phyloP scores from a whole-genome alignment of 176 grass and related monocot species.

The Oryza glaberrima region DNA sequence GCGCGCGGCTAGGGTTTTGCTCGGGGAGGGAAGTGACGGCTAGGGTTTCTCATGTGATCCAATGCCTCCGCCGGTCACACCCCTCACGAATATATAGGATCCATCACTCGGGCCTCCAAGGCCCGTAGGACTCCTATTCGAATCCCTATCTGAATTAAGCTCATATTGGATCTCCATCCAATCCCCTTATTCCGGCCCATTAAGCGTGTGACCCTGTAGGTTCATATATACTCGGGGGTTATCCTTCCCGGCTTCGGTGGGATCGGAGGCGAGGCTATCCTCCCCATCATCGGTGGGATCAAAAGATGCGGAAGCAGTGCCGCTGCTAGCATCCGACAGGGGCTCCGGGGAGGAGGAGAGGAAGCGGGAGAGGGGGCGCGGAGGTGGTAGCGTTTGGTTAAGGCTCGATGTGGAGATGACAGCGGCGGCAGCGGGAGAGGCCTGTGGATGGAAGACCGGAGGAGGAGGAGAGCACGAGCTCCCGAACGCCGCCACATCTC shows the following conservation, averaged over 20 bases:
- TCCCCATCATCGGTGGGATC: slow-evolving; percentile 41
- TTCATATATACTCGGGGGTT: neutral
- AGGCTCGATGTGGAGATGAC: slow-evolving; percentile 20
- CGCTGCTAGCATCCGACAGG: slow-evolving; percentile 26
- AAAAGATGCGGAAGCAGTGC: neutral
- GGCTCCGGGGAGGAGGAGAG: slow-evolving; percentile 63
- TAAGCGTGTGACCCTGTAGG: too few relatives aligned
- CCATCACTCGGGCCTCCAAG: too few relatives aligned
- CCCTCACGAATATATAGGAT: too few relatives aligned
- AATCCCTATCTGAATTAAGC: too few relatives aligned
- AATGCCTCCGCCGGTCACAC: too few relatives aligned
- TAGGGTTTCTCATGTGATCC: too few relatives aligned
- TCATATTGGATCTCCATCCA: too few relatives aligned
- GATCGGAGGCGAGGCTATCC: slow-evolving; percentile 48
- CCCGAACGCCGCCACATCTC: slow-evolving; percentile 75
- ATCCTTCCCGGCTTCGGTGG: slow-evolving; percentile 40
- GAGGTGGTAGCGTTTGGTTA: slow-evolving; percentile 1
- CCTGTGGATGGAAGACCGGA: slow-evolving; percentile 49
- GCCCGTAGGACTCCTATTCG: too few relatives aligned
- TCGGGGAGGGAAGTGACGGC: too few relatives aligned
- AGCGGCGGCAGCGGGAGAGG: slow-evolving; percentile 7
- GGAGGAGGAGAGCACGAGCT: slow-evolving; percentile 66
- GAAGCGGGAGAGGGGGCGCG: slow-evolving; percentile 46
- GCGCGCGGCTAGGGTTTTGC: too few relatives aligned
- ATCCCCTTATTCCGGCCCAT: too few relatives aligned